These are phyloP conservation scores for Corymbia calophylla DNA, from an alignment of 441 rosid genomes.

Conservation along the genomic window DNA sequence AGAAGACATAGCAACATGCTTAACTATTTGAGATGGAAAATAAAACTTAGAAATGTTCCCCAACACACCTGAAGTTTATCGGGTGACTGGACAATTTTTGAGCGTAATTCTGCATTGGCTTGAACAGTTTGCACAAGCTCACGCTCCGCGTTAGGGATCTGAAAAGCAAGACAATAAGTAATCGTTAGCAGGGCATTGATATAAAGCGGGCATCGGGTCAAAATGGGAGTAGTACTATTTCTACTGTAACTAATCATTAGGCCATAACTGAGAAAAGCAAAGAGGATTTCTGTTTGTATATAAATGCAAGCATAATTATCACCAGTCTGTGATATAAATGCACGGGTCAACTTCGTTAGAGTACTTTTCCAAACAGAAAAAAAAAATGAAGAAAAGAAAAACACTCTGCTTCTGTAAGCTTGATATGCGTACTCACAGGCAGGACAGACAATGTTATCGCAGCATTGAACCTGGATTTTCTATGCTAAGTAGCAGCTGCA, in stretches of 20 bases:
- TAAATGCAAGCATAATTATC: neutral
- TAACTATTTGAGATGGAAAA: neutral
- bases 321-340: neutral
- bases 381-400: neutral
- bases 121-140: conserved; percentile 74
- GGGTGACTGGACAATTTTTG: conserved; percentile 89
- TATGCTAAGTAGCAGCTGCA: neutral
- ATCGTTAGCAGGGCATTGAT: neutral
- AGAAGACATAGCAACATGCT: neutral
- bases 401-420: neutral
- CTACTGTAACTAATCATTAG: neutral
- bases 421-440: fast-evolving
- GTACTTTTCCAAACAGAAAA: neutral
- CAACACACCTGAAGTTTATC: conserved; percentile 74
- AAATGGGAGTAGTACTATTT: neutral
- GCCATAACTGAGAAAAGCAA: neutral
- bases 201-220: neutral
- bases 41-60: neutral
- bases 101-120: conserved; percentile 72
- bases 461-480: neutral
- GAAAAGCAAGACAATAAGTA: neutral
- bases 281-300: neutral
- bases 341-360: neutral
- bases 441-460: neutral
- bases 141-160: conserved; percentile 79